phyloP scores from a whole-genome alignment of 2,329 filamentous ascomycete genomes.

The Pyrenophora tritici-repentis region DNA sequence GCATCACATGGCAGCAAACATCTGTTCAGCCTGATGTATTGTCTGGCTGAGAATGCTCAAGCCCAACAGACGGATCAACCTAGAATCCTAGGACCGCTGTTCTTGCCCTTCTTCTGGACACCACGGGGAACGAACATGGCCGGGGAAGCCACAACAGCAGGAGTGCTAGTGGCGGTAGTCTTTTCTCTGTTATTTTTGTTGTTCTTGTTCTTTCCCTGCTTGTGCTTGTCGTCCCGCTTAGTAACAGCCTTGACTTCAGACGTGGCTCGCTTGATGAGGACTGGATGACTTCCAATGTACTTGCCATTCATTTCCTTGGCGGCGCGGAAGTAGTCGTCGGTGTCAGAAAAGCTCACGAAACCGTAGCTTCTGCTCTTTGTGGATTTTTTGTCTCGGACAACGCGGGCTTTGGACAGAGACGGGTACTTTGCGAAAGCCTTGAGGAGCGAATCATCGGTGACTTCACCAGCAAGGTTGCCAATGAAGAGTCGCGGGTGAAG shows the following conservation, averaged over 20 bases:
- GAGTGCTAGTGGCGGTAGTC: constrained; percentile 13
- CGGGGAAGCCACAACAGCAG: constrained; percentile 19
- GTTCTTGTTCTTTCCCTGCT: constrained; percentile 58
- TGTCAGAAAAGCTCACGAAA: constrained; percentile 93
- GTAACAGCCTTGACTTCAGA: constrained; percentile 84
- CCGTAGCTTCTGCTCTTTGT: constrained; percentile 96
- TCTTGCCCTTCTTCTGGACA: constrained; percentile 42
- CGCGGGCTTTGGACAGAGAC: constrained; percentile 88
- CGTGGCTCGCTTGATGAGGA: constrained; percentile 82
- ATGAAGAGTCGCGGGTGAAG: constrained; percentile 93
- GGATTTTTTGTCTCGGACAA: constrained; percentile 92
- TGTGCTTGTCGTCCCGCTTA: constrained; percentile 53
- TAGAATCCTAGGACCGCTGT: constrained; percentile 31
- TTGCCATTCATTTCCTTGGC: constrained; percentile 99
- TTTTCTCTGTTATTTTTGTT: constrained; percentile 42
- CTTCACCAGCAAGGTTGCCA: constrained; percentile 94
- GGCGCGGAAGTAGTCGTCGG: constrained; percentile 94
- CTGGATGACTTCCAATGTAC: constrained; percentile 97
- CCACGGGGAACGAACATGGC: constrained; percentile 35
- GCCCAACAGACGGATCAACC: constrained; percentile 23
- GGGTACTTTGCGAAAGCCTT: constrained; percentile 91
- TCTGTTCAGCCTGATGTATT: not conserved
- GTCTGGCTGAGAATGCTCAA: not conserved
- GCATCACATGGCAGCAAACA: not conserved
- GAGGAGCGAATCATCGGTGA: constrained; percentile 91